Evolutionary conservation across 495 filamentous ascomycete species (phyloP), one percentile per base, ranked within the genome.

Genomic region (Chaetomidium leptoderma): DNA sequence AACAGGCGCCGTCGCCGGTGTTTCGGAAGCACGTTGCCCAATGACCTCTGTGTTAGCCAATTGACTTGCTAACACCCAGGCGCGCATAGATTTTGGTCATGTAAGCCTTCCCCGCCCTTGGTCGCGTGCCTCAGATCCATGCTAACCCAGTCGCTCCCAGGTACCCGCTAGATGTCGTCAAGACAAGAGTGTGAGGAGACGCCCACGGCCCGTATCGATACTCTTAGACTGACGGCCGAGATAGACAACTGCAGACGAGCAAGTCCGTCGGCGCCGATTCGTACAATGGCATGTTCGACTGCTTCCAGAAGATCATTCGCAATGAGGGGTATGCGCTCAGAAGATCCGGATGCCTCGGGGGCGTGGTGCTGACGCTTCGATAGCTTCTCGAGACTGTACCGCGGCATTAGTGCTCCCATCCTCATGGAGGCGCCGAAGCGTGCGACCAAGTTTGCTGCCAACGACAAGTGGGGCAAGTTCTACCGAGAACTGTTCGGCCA

Each of bases 371-470:
- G 58, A 68, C 56, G 62, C 45, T 33, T 44, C 46, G 40, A 48
- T 56, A 95, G 91, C 29, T 84, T 87, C 72, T 92, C 89, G 53
- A 83, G 92, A 50, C 76, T 98, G 19, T 98, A 98, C 77, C 89
- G 93, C 66, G 93, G 93, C 69, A 98, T 98, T 71, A 86, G 83
- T 29, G 92, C 95, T 14, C 93, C 93, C 21, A 97, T 98, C 63
- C 77, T 97, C 61, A 97, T 98, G 93, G 93, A 98, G 76, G 93
- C 93, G 17, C 93, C 93, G 55, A 98, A 98, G 83, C 86, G 93
- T 71, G 93, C 93, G 9, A 96, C 89, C 75, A 98, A 98, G 73
- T 97, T 98, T 76, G 92, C 93, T 49, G 95, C 93, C 70, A 98
- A 98, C 74, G 95, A 98, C 70, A 86, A 91, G 71, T 98, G 93